A percentile compares a stretch with the other conserved stretches of the same genome.
Conservation (phyloP, 805 yeast species). For the Starmerella apis region DNA sequence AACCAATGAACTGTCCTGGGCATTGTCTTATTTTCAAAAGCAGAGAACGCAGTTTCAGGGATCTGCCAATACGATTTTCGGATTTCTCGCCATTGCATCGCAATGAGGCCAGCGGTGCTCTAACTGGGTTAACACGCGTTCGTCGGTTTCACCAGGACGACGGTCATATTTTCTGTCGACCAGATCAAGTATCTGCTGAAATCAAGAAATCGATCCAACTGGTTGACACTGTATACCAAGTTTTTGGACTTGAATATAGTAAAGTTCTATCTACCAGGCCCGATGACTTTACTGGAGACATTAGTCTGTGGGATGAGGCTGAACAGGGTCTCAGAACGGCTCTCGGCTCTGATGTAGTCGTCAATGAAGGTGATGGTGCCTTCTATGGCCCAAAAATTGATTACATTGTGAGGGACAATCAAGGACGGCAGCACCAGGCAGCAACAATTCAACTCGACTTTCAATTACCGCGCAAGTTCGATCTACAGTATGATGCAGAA, state of each 20-base stretch:
- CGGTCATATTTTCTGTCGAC: slow-evolving; percentile 87
- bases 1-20: slow-evolving; percentile 68
- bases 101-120: slow-evolving; percentile 89
- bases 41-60: slow-evolving; percentile 71
- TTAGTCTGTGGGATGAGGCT: slow-evolving; percentile 72
- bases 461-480: slow-evolving; percentile 80
- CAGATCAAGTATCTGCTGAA: slow-evolving; percentile 64
- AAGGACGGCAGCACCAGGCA: slow-evolving; percentile 76
- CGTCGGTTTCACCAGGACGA: slow-evolving; percentile 96
- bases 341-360: slow-evolving; percentile 49
- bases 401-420: slow-evolving; percentile 66
- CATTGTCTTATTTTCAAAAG: slow-evolving; percentile 76
- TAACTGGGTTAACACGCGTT: slow-evolving; percentile 85
- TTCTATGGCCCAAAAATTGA: slow-evolving; percentile 69
- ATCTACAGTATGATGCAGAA: slow-evolving; percentile 49
- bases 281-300: slow-evolving; percentile 61
- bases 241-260: slow-evolving; percentile 54
- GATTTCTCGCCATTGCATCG: slow-evolving; percentile 90
- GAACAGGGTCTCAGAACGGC: slow-evolving; percentile 56
- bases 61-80: slow-evolving; percentile 71
- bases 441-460: slow-evolving; percentile 94
- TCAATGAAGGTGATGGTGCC: slow-evolving; percentile 93
- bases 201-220: slow-evolving; percentile 61
- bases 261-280: slow-evolving; percentile 82
- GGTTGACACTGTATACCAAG: slow-evolving; percentile 61